Evolutionary conservation across 495 filamentous ascomycete genomes (phyloP).

Genomic region (Hamigera avellanea): DNA sequence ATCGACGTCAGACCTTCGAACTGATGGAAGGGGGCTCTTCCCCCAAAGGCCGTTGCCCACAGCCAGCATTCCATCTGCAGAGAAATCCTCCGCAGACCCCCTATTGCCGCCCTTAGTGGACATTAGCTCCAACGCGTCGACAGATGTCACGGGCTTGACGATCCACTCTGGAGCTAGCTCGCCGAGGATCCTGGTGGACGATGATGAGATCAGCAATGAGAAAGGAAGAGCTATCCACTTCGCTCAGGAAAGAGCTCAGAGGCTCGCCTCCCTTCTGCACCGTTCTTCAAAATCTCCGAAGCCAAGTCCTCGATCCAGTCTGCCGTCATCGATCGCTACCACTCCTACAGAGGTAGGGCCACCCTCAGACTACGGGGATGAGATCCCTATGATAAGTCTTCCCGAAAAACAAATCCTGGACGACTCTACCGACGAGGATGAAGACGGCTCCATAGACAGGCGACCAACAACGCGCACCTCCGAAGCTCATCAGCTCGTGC

Average conservation of each 20-base stretch:
- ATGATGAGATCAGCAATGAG: constrained; percentile 28
- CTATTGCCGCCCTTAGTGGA: constrained; percentile 18
- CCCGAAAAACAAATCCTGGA: constrained; percentile 20
- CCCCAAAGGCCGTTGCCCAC: constrained; percentile 26
- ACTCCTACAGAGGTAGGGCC: constrained; percentile 19
- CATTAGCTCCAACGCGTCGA: constrained; percentile 19
- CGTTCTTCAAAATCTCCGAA: constrained; percentile 21
- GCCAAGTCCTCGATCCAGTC: constrained; percentile 17
- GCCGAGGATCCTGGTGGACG: constrained; percentile 10
- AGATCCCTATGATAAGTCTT: constrained; percentile 27
- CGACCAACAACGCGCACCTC: constrained; percentile 16
- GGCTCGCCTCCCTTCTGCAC: constrained; percentile 23
- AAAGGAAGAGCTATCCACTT: constrained; percentile 26
- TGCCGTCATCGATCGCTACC: constrained; percentile 20
- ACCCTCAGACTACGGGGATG: constrained; percentile 24
- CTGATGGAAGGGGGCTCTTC: constrained; percentile 22
- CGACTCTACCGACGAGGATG: constrained; percentile 17
- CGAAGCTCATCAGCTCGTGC: constrained; percentile 23
- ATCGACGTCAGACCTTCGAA: constrained; percentile 18
- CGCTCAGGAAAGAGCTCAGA: constrained; percentile 23
- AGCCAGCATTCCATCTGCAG: constrained; percentile 30
- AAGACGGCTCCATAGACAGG: constrained; percentile 17
- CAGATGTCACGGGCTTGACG: constrained; percentile 19
- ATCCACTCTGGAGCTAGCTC: constrained; percentile 19
- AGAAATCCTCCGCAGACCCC: constrained; percentile 14